Evolutionary conservation across 148 eudicot genomes (phyloP).

Genomic region (Rhododendron simsii): DNA sequence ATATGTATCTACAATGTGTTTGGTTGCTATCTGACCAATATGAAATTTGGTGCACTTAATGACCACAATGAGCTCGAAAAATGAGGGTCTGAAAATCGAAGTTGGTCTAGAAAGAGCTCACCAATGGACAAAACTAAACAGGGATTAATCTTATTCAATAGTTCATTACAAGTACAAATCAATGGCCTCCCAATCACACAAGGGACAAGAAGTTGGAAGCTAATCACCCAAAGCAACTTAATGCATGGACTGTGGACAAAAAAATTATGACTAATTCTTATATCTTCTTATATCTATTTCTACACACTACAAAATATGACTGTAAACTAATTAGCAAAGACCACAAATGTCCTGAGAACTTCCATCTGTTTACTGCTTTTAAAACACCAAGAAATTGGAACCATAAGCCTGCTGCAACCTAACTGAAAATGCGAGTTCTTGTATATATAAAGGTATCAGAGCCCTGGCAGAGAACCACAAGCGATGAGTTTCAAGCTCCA

Average conservation of each 20-base stretch:
- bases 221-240: not conserved
- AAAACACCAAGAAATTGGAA: not conserved
- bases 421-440: slow-evolving; percentile 4
- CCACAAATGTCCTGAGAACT: slow-evolving; percentile 2
- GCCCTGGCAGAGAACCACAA: not conserved
- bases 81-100: too few species aligned
- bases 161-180: not conserved
- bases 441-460: slow-evolving; percentile 15
- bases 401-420: slow-evolving; percentile 10
- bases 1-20: too few species aligned
- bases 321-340: not conserved
- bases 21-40: not conserved
- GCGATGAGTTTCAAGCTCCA: not conserved
- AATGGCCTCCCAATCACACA: not conserved
- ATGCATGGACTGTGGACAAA: not conserved
- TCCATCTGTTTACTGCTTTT: slow-evolving; percentile 3
- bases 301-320: slow-evolving; percentile 1
- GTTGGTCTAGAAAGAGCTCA: not conserved
- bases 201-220: not conserved
- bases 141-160: not conserved
- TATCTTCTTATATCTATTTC: slow-evolving; percentile 1
- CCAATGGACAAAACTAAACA: not conserved
- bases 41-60: too few species aligned
- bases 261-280: not conserved
- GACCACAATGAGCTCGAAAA: too few species aligned